Conservation (phyloP, 169 alveolate species). For the Hepatocystis sp. region DNA sequence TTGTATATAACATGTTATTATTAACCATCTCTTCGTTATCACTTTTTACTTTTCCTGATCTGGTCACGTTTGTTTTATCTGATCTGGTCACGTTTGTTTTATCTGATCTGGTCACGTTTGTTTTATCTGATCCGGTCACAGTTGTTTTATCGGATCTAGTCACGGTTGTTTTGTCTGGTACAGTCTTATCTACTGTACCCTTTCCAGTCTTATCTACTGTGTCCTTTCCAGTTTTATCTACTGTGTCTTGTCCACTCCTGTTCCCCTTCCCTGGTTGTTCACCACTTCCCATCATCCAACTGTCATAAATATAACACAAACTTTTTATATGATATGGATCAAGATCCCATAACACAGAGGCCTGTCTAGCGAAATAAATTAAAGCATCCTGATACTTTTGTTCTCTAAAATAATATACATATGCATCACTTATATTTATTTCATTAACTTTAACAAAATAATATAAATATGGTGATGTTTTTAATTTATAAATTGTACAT, state of each 20-base stretch:
- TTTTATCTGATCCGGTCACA: not conserved
- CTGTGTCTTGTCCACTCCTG: not conserved
- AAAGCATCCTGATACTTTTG: conserved; percentile 50
- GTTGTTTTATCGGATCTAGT: not conserved
- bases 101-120: too few relatives aligned
- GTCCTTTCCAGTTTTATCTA: not conserved
- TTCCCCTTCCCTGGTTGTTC: not conserved
- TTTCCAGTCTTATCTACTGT: not conserved
- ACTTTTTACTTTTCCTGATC: not conserved
- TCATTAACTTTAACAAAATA: conserved; percentile 47
- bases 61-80: not conserved
- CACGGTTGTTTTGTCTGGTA: too few relatives aligned
- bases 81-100: not conserved
- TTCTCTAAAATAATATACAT: conserved; percentile 39
- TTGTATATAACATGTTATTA: too few relatives aligned
- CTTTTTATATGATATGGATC: not conserved
- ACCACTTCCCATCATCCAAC: not conserved
- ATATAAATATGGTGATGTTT: conserved; percentile 46
- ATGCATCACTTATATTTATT: conserved; percentile 38
- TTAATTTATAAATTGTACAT: conserved; percentile 41
- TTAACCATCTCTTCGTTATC: not conserved
- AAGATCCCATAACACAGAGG: conserved; percentile 17
- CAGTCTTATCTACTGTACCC: not conserved
- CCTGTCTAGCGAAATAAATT: conserved; percentile 31
- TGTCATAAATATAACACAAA: not conserved